Base-by-base conservation (phyloP, 352 stramenopile genomes). In the Saprolegnia parasitica region DNA sequence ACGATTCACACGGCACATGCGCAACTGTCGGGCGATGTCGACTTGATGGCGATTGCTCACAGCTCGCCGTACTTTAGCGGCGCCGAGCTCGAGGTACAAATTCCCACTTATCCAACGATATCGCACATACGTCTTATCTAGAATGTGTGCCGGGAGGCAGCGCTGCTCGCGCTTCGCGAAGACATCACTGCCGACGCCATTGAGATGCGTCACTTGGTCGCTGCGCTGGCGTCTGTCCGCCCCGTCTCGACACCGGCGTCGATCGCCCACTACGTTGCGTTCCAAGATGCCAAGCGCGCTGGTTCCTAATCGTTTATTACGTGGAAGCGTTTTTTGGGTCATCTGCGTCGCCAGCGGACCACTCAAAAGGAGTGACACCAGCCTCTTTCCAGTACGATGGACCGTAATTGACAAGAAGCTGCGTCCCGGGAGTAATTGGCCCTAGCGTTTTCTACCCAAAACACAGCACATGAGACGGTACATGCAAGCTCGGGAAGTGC, bases 71-170 rank as follows among this genome's bases (percentile, higher is more conserved):
- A 77, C 57, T 96, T 93, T 65, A 95, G 83, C 26, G 90, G 90
- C 32, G 90, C 90, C 20, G 90, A 97, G 74, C 77, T 97, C 16
- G 89, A 96, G 82, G 88, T 92, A 75, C 8, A 3, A 2, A n/a
- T 11, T 49, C 18, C 3, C 42, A 11, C 42, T 49, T 4, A 8
- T n/a, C 18, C 13, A 15, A 49, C 13, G 13, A 49, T 15, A 2
- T 4, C 10, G 13, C 4, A 10, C 42, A 10, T 15, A 49, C 42
- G 42, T 2, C 67, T 21, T 32, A 29, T 55, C 18, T 76, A 95
- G 87, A 95, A 91, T 56, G 75, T 96, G 23, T 97, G 89, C 50
- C 85, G 88, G 16, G 88, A 96, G 65, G 88, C 87, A 16, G 88
- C 86, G 15, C 65, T 95, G 24, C 77, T 81, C 5, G 83, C 86